Evolutionary conservation across 2,329 filamentous ascomycete genomes (phyloP).

Genomic region (Nemania sp.): DNA sequence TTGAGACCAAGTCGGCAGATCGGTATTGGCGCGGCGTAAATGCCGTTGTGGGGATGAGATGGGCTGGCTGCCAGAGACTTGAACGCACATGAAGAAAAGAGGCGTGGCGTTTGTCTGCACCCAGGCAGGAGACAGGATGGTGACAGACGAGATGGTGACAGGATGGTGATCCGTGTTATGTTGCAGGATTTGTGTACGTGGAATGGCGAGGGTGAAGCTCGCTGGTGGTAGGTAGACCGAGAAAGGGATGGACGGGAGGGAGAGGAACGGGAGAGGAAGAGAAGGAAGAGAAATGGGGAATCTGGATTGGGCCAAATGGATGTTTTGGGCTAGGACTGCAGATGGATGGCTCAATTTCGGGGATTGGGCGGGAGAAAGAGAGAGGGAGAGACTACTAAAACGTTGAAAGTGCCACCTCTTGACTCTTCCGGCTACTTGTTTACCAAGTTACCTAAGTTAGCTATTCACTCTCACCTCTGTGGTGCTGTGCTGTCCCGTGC

Average conservation of each 20-base stretch:
- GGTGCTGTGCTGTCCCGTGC: not conserved
- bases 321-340: conserved; percentile 11
- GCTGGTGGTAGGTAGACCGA: not conserved
- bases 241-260: not conserved
- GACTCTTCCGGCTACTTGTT: not conserved
- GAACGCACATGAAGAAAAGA: not conserved
- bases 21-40: conserved; percentile 23
- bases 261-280: not conserved
- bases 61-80: not conserved
- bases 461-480: not conserved
- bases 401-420: conserved; percentile 17
- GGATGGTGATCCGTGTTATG: conserved; percentile 7
- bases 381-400: conserved; percentile 9
- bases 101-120: not conserved
- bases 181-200: not conserved
- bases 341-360: conserved; percentile 24
- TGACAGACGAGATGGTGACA: conserved; percentile 22
- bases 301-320: conserved; percentile 11
- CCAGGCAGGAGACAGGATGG: conserved; percentile 14
- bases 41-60: conserved; percentile 21
- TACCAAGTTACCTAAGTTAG: not conserved
- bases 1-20: conserved; percentile 8
- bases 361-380: conserved; percentile 7
- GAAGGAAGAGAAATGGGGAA: conserved; percentile 22
- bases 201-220: not conserved